A percentile compares a stretch with the other conserved stretches of the same genome.
Conservation (phyloP, 441 rosid genomes). For the Erysimum pusillum region DNA sequence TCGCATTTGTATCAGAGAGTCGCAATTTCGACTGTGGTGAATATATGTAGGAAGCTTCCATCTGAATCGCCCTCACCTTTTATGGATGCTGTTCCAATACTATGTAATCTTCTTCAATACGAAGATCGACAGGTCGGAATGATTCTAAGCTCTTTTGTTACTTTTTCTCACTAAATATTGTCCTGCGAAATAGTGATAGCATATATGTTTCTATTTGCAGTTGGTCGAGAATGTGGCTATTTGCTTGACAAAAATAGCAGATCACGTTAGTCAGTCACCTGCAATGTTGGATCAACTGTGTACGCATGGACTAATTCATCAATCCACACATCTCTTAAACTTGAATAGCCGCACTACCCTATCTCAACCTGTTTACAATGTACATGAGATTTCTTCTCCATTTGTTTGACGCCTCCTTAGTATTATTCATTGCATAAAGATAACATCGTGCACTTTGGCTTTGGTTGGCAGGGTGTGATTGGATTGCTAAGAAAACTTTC, state of each 20-base stretch:
- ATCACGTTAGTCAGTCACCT: conserved; percentile 72
- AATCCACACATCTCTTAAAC: conserved; percentile 72
- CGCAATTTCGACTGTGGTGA: conserved; percentile 91
- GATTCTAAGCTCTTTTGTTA: conserved; percentile 29
- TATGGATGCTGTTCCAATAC: conserved; percentile 88
- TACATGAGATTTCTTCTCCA: conserved; percentile 51
- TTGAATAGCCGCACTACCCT: conserved; percentile 80
- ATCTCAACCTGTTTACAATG: conserved; percentile 83
- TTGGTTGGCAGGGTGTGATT: conserved; percentile 81
- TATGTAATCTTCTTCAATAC: conserved; percentile 90
- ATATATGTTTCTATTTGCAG: conserved; percentile 53
- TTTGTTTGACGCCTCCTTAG: neutral
- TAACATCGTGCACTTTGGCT: conserved; percentile 37
- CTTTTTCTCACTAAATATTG: conserved; percentile 4
- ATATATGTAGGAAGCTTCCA: conserved; percentile 91
- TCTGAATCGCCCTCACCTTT: conserved; percentile 62
- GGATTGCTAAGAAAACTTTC: conserved; percentile 87
- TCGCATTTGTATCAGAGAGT: conserved; percentile 71
- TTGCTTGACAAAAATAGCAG: conserved; percentile 88
- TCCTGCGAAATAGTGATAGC: conserved; percentile 1
- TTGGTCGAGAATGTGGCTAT: conserved; percentile 89
- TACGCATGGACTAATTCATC: conserved; percentile 76
- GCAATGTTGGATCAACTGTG: conserved; percentile 89
- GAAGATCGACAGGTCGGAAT: conserved; percentile 87
- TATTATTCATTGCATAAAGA: conserved; percentile 1